These are phyloP conservation scores for Boletus edulis DNA, from an alignment of 768 basidiomycete genomes.

Conservation along the genomic window DNA sequence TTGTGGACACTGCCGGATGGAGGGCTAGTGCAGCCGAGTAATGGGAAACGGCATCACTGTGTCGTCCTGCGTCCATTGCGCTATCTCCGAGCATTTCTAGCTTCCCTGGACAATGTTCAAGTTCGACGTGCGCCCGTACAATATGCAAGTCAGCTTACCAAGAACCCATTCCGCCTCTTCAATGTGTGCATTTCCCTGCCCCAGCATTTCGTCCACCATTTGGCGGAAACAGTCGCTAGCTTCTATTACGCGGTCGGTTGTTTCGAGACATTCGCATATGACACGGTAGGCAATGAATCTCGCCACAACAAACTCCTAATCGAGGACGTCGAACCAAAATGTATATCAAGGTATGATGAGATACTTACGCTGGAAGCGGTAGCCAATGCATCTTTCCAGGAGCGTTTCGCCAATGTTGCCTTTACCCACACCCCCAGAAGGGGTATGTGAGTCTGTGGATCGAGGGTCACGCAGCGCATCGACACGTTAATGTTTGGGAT, in stretches of 20 bases:
- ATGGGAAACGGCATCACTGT: not conserved
- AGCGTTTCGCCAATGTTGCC: not conserved
- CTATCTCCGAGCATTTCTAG: not conserved
- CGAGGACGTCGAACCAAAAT: not conserved
- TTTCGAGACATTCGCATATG: not conserved
- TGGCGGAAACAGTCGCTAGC: not conserved
- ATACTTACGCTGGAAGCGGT: not conserved
- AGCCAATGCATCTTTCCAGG: not conserved
- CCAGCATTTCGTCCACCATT: not conserved
- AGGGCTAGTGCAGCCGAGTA: not conserved
- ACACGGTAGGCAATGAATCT: not conserved
- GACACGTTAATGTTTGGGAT: too few species aligned
- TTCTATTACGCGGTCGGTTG: not conserved
- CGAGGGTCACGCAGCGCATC: not conserved
- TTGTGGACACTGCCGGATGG: not conserved
- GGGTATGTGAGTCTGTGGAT: too few species aligned
- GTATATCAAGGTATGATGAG: too few species aligned
- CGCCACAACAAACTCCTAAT: not conserved
- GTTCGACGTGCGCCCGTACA: too few species aligned
- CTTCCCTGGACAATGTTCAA: not conserved
- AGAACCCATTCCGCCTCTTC: not conserved
- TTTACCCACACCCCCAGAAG: not conserved
- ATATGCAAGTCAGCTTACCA: not conserved
- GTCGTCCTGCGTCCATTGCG: not conserved
- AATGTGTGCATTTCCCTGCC: not conserved